These are phyloP conservation scores for Neckera pumila DNA, from an alignment of 225 moss, liverwort and hornwort genomes.

Conservation along the genomic window DNA sequence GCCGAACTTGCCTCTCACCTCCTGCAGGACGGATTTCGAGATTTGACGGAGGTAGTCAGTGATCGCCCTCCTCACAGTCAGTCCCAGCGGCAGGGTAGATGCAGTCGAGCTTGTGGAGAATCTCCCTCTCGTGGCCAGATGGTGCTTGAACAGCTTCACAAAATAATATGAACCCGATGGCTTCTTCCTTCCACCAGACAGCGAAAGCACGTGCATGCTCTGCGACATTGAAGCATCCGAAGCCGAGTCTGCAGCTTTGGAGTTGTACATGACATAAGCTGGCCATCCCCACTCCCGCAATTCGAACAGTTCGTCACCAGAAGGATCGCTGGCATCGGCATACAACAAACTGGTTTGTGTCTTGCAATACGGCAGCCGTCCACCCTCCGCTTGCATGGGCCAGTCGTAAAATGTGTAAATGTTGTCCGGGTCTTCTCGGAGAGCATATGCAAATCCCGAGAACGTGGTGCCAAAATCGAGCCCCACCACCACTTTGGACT, in stretches of 20 bases:
- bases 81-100: background rate
- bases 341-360: slow-evolving; percentile 1
- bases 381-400: background rate
- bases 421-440: background rate
- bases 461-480: slow-evolving; percentile 13
- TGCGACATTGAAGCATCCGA: too few relatives aligned
- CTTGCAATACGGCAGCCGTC: background rate
- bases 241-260: background rate
- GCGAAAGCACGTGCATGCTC: background rate
- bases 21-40: background rate
- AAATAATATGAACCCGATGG: background rate
- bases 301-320: background rate
- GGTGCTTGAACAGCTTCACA: slow-evolving; percentile 4
- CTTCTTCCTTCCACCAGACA: background rate
- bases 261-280: background rate
- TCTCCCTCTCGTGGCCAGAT: background rate
- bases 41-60: background rate
- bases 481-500: slow-evolving; percentile 18
- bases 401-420: background rate
- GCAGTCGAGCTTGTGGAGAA: background rate
- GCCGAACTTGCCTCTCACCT: background rate
- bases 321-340: too few relatives aligned
- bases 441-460: slow-evolving; percentile 12
- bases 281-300: slow-evolving; percentile 3
- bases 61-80: background rate